Base-by-base conservation (phyloP, 2,329 filamentous ascomycete genomes). In the Microcera coccophila region DNA sequence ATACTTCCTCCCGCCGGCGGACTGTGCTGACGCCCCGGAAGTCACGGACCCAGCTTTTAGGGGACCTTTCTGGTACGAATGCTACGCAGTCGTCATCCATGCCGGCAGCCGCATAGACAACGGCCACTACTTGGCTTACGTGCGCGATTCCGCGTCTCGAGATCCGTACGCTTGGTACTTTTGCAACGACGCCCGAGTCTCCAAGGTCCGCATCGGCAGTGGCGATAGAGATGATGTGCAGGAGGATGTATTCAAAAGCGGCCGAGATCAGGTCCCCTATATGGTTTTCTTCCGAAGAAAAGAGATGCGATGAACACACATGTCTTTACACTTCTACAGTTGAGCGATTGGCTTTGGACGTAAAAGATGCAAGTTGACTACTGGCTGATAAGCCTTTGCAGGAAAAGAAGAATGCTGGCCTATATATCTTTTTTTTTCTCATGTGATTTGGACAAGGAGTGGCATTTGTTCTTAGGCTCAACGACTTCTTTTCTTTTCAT, bases 51-150 rank as follows among this genome's bases (percentile, higher is more conserved):
- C 56, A 9, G 67, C 68, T 12, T 73, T 76, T 44, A 54, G 57
- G 3, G 67, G 65, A 1, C 84, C 86, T 0, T 89, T 86, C 59
- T 69, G 73, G 4, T 98, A 96, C 64, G 85, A 95, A 59, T 84
- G 87, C 39, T 96, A 95, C 61, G 91, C 84, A 2, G 85, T 96
- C 5, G 79, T 94, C 41, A 75, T 86, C 48, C 90, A 96, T 62
- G 66, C 79, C 4, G 90, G 90, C 17, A 69, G 69, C 1, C 81
- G 75, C 1, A 72, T 86, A 39, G 78, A 79, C 28, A 79, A 78
- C 38, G 90, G 90, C 0, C 90, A 96, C 65, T 96, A 96, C 63
- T 83, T 84, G 40, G 77, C 82, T 3, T 81, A 85, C 44, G 78
- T 86, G 47, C 78, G 78, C 34, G 79, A 84, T 54, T 71, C 74